Evolutionary conservation across 75 land plant species (phyloP).

Genomic region (Pseudotsuga menziesii): DNA sequence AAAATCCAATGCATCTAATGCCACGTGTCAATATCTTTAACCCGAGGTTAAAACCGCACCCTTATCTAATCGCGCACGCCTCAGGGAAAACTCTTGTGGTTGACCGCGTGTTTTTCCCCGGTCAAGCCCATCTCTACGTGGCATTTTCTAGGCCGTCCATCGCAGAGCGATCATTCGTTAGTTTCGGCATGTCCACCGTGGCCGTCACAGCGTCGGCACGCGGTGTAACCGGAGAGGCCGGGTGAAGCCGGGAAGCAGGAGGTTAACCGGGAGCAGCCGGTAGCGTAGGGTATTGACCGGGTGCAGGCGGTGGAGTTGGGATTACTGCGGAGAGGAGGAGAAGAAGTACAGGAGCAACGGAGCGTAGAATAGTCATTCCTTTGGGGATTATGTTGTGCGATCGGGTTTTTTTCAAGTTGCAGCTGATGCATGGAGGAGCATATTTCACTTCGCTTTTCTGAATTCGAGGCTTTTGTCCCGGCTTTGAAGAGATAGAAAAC

Average conservation of each 20-base stretch:
- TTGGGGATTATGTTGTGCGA: neutral
- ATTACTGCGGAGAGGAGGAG: neutral
- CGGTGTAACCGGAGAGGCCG: neutral
- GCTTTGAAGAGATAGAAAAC: neutral
- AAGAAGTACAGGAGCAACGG: neutral
- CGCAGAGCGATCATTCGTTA: neutral
- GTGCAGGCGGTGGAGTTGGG: neutral
- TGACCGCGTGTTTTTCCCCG: neutral
- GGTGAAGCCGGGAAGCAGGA: neutral
- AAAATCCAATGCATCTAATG: neutral
- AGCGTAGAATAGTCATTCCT: neutral
- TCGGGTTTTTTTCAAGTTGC: neutral
- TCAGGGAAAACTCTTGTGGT: neutral
- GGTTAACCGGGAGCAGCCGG: constrained; percentile 11
- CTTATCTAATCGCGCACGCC: neutral
- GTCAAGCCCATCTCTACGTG: neutral
- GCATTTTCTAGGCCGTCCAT: neutral
- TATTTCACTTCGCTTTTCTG: neutral
- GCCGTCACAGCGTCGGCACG: neutral
- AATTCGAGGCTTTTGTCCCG: neutral
- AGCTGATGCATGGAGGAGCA: neutral
- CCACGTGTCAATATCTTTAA: neutral
- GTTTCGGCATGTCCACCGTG: neutral
- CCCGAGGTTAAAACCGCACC: neutral
- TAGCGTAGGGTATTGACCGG: constrained; percentile 4